phyloP scores from a whole-genome alignment of 2,329 filamentous ascomycete species.

The Fusarium sp. region DNA sequence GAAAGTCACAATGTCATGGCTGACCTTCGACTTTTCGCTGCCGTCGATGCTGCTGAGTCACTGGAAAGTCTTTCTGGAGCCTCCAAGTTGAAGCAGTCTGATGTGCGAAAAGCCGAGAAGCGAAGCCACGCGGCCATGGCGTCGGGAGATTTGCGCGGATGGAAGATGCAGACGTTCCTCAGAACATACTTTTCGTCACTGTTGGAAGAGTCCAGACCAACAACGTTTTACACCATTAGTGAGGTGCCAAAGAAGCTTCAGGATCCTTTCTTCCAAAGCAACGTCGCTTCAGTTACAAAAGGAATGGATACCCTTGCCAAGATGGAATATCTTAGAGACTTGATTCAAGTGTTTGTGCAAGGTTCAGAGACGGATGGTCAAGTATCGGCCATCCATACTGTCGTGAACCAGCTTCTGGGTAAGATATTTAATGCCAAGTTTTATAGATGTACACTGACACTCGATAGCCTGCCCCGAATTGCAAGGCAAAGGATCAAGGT shows the following conservation, averaged over 20 bases:
- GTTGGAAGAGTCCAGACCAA: slow-evolving; percentile 52
- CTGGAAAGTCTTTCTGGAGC: slow-evolving; percentile 42
- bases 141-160: slow-evolving; percentile 57
- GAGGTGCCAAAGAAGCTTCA: slow-evolving; percentile 50
- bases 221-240: slow-evolving; percentile 51
- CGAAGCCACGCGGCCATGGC: slow-evolving; percentile 53
- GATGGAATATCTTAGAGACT: slow-evolving; percentile 56
- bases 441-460: slow-evolving; percentile 23
- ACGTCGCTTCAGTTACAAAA: slow-evolving; percentile 52
- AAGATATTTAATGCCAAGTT: slow-evolving; percentile 27
- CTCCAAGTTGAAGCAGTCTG: slow-evolving; percentile 49
- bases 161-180: slow-evolving; percentile 62
- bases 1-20: slow-evolving; percentile 39
- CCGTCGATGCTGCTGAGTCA: slow-evolving; percentile 51
- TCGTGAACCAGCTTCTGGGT: slow-evolving; percentile 59
- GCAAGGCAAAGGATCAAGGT: slow-evolving; percentile 47
- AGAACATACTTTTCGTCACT: slow-evolving; percentile 54
- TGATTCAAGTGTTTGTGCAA: slow-evolving; percentile 53
- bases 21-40: slow-evolving; percentile 52
- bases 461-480: slow-evolving; percentile 50
- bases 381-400: slow-evolving; percentile 59
- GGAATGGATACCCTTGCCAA: slow-evolving; percentile 52
- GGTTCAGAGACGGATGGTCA: slow-evolving; percentile 56
- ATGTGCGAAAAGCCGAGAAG: slow-evolving; percentile 55
- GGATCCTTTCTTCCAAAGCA: slow-evolving; percentile 52